Base-by-base conservation (phyloP, 2,329 filamentous ascomycete genomes). In the Nemania sp. region DNA sequence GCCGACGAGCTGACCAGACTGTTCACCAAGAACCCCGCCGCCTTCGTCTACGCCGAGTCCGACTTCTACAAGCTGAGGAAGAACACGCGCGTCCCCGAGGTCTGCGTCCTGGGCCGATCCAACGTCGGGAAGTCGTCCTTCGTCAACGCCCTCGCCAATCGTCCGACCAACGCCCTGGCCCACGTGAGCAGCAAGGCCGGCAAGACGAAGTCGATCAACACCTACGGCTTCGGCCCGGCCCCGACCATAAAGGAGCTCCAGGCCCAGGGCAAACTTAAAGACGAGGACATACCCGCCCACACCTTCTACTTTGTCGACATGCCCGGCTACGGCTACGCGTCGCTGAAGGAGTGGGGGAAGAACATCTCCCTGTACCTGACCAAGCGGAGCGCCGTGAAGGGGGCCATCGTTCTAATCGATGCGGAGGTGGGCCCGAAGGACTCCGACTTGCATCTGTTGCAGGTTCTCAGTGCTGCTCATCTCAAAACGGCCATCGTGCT, bases 41-140 rank as follows among this genome's bases (percentile, higher is more conserved):
- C 57, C 6, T 72, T 74, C 42, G 54, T 67, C 9, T 68, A 73
- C 54, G 67, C 62, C 34, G 69, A 69, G 39, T 65, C 65, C 15
- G 62, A 71, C 46, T 79, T 84, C 63, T 77, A 79, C 54, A 70
- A 82, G 68, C 77, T 86, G 60, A 77, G 77, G 32, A 70, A 78
- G 67, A 86, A 86, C 71, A 78, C 78, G 21, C 76, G 77, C 63
- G 74, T 80, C 3, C 84, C 84, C 46, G 84, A 87, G 65, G 84
- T 96, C 52, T 89, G 91, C 71, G 83, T 96, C 47, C 86, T 96
- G 39, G 92, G 92, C 45, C 92, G 93, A 69, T 92, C 91, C 66
- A 96, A 96, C 72, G 91, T 92, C 43, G 92, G 92, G 71, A 96
- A 96, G 74, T 95, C 91, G 1, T 91, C 91, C 15, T 90, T 96